phyloP scores from a whole-genome alignment of 108 stramenopile genomes.

The Schizochytrium sp. region DNA sequence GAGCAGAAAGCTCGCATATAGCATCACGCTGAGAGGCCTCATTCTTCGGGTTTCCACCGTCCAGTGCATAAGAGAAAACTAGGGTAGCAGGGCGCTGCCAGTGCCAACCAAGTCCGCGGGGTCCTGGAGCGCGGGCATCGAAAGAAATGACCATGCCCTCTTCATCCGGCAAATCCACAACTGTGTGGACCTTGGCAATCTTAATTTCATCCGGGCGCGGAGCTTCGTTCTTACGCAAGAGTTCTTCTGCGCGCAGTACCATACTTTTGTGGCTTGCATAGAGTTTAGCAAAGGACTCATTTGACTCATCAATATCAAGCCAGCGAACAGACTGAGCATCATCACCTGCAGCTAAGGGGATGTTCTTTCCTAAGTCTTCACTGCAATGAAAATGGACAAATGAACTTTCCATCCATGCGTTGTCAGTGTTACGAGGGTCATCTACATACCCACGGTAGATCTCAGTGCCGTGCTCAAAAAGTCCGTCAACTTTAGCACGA shows the following conservation, averaged over 20 bases:
- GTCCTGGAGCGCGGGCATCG: conserved; percentile 2
- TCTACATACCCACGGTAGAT: conserved; percentile 40
- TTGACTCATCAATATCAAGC: conserved; percentile 42
- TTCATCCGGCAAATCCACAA: background rate
- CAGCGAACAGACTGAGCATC: conserved; percentile 25
- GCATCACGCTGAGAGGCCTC: conserved; percentile 3
- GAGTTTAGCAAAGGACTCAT: conserved; percentile 7
- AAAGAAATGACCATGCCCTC: conserved; percentile 47
- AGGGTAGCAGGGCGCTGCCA: conserved; percentile 14
- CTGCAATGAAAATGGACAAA: conserved; percentile 54
- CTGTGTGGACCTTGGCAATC: background rate
- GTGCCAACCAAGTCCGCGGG: conserved; percentile 36
- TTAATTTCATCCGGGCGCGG: background rate
- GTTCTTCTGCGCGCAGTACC: background rate
- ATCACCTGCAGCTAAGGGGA: conserved; percentile 17
- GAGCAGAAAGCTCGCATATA: background rate
- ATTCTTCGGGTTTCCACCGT: conserved; percentile 33
- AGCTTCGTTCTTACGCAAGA: background rate
- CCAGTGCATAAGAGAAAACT: conserved; percentile 7
- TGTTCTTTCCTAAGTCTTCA: background rate
- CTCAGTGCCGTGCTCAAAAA: conserved; percentile 33
- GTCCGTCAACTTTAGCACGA: background rate
- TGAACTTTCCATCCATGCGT: conserved; percentile 48
- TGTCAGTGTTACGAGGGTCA: conserved; percentile 48
- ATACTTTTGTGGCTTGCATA: conserved; percentile 45